Evolutionary conservation across 768 basidiomycete genomes (phyloP).

Genomic region (Epithele typhae): DNA sequence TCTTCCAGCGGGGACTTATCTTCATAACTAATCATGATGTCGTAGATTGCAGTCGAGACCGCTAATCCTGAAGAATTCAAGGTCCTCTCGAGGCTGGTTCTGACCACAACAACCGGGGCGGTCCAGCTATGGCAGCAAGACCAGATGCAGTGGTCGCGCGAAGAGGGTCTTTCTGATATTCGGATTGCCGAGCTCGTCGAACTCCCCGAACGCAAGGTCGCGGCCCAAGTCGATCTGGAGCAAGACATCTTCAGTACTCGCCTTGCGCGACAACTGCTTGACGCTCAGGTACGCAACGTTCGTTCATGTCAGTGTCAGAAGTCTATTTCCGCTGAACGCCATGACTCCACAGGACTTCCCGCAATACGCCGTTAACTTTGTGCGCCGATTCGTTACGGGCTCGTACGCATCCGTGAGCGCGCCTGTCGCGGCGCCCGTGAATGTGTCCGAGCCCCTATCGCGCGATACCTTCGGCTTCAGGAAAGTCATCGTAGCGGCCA

Average conservation of each 20-base stretch:
- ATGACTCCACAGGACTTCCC: constrained; percentile 61
- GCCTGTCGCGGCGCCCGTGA: constrained; percentile 28
- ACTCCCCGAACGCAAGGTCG: constrained; percentile 56
- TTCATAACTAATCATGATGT: no score
- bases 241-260: constrained; percentile 49
- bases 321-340: no score
- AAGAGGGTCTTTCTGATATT: constrained; percentile 71
- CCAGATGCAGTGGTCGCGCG: constrained; percentile 66
- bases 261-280: constrained; percentile 50
- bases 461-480: constrained; percentile 86
- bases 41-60: constrained; percentile 50
- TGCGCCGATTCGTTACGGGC: constrained; percentile 66
- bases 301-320: not conserved
- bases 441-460: constrained; percentile 36
- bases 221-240: constrained; percentile 28
- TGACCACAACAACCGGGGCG: constrained; percentile 74
- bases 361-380: constrained; percentile 60
- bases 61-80: constrained; percentile 34
- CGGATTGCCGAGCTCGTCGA: constrained; percentile 68
- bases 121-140: constrained; percentile 70
- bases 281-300: constrained; percentile 47
- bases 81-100: constrained; percentile 39
- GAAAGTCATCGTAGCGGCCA: constrained; percentile 75
- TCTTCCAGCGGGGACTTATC: constrained; percentile 4
- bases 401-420: constrained; percentile 52